A percentile compares a stretch with the other conserved stretches of the same genome.
These are phyloP conservation scores for Malassezia dermatis DNA, from an alignment of 1,284 basidiomycete genomes.

Conservation along the genomic window DNA sequence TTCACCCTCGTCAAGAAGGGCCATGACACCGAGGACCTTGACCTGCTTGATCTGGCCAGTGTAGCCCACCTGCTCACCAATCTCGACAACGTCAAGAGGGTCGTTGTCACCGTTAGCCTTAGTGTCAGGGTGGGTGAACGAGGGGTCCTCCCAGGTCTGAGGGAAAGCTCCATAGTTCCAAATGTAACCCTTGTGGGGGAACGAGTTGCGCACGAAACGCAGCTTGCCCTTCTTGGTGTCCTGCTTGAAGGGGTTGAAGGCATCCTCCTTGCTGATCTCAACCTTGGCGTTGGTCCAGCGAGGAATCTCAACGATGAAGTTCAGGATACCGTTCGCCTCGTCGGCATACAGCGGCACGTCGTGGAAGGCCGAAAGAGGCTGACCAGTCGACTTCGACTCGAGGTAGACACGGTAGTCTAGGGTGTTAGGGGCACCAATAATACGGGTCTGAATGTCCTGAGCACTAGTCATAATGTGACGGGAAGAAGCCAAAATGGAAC, in stretches of 20 bases:
- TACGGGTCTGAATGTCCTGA: conserved; percentile 58
- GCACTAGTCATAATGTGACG: conserved; percentile 24
- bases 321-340: conserved; percentile 56
- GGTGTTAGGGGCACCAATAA: conserved; percentile 79
- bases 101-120: conserved; percentile 99
- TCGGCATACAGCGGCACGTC: conserved; percentile 47
- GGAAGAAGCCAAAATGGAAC: conserved; percentile 22
- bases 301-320: conserved; percentile 63
- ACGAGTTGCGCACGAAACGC: conserved; percentile 97
- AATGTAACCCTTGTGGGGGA: conserved; percentile 91
- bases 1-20: conserved; percentile 55
- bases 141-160: conserved; percentile 97
- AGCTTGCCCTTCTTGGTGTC: conserved; percentile 91
- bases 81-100: conserved; percentile 98
- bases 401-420: conserved; percentile 90
- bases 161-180: conserved; percentile 63
- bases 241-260: conserved; percentile 99
- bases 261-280: conserved; percentile 95
- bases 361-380: conserved; percentile 45
- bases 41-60: conserved; percentile 98
- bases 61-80: conserved; percentile 96
- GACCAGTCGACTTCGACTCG: conserved; percentile 53
- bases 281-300: conserved; percentile 97
- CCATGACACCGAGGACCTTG: conserved; percentile 99
- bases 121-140: conserved; percentile 79